These are phyloP conservation scores for Saccharomyces hybrid DNA, from an alignment of 1,139 yeast genomes.

Conservation along the genomic window DNA sequence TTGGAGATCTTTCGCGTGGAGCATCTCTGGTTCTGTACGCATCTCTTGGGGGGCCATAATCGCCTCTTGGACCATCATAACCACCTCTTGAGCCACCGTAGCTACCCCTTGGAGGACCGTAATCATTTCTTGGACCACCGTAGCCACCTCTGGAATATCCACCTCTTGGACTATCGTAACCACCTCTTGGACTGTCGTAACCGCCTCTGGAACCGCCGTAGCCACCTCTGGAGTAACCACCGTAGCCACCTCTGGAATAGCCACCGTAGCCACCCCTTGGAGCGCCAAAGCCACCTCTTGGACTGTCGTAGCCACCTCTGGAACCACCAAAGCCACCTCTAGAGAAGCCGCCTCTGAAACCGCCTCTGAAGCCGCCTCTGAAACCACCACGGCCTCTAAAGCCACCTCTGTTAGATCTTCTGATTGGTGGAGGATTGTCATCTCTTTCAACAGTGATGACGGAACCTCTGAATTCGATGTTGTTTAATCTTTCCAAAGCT, in stretches of 20 bases:
- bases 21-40: slow-evolving; percentile 35
- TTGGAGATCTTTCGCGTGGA: slow-evolving; percentile 54
- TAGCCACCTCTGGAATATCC: slow-evolving; percentile 31
- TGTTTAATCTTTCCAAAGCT: slow-evolving; percentile 62
- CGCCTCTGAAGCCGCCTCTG: slow-evolving; percentile 38
- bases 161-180: slow-evolving; percentile 27
- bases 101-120: slow-evolving; percentile 32
- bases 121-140: slow-evolving; percentile 33
- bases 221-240: slow-evolving; percentile 31
- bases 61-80: slow-evolving; percentile 28
- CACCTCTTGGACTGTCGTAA: slow-evolving; percentile 32
- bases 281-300: slow-evolving; percentile 29
- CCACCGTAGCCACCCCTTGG: slow-evolving; percentile 31
- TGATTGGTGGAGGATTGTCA: slow-evolving; percentile 66
- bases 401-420: slow-evolving; percentile 42
- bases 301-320: slow-evolving; percentile 29
- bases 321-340: slow-evolving; percentile 29
- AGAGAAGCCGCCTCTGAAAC: slow-evolving; percentile 32
- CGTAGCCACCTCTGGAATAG: slow-evolving; percentile 30
- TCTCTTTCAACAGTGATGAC: slow-evolving; percentile 68
- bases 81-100: slow-evolving; percentile 32
- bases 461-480: slow-evolving; percentile 63
- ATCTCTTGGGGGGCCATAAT: slow-evolving; percentile 28
- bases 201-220: slow-evolving; percentile 33
- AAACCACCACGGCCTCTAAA: slow-evolving; percentile 42